Evolutionary conservation across 129 eudicot genomes (phyloP), one percentile per base, ranked within the genome.

Genomic region (Heracleum sosnowskyi): DNA sequence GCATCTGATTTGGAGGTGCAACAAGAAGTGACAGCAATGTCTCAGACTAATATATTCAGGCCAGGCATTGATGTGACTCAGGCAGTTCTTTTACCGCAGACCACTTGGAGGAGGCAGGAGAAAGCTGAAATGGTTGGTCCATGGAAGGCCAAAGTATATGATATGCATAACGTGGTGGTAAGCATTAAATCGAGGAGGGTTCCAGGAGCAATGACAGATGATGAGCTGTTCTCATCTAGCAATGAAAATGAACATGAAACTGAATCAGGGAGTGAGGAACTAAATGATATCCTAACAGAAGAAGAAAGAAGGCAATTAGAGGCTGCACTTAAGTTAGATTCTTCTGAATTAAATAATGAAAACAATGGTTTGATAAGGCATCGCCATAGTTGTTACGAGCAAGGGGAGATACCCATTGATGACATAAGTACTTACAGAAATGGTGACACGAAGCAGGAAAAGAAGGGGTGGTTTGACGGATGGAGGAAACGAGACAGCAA

Each of bases 381-480:
- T 76, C 84, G 86, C 36, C 82, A 75, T 70, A 84, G 83, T 77
- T 75, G 46, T 77, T 28, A 78, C 63, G 85, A 82, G 62, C 80
- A 55, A 36, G 46, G 79, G 76, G 84, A 89, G 2, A 71, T 80
- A 37, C 84, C 84, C 60, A 82, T 83, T 41, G 79, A 83, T 71
- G 88, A 78, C 53, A 75, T 66, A 34, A 80, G 45, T 42, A 39
- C 78, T 78, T 42, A 62, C 12, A 78, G 63, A 57, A 75, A 78
- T 41, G 80, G 44, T 41, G 87, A 66, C n/a, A 70, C 0, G 44
- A 84, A 69, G 74, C 75, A 70, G 69, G 83, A 66, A 78, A 89
- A 86, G 86, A 86, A 88, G 69, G 86, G 90, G 31, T 88, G 89
- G 90, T 84, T 88, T 78, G 86, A 85, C 39, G 76, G 86, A 41